These are phyloP conservation scores for Paspalum notatum DNA, from an alignment of 176 grass and related monocot species.

Conservation along the genomic window DNA sequence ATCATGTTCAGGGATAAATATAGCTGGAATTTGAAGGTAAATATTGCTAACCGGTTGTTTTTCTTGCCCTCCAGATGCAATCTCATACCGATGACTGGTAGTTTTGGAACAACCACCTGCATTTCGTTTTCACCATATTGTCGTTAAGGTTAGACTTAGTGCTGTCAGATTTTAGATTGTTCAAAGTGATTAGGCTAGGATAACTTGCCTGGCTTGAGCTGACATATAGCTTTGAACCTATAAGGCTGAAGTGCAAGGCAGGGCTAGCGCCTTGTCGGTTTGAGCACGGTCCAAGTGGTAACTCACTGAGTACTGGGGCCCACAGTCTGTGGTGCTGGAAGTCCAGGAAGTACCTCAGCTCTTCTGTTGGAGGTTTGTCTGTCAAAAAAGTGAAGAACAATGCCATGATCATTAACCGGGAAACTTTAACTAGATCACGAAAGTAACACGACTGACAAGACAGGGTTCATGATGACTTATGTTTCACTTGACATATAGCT, in stretches of 20 bases:
- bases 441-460: no score
- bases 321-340: conserved; percentile 81
- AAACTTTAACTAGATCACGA: no score
- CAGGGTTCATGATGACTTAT: not conserved
- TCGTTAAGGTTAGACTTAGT: conserved; percentile 28
- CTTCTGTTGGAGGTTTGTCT: conserved; percentile 79
- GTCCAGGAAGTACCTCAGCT: conserved; percentile 88
- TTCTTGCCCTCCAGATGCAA: conserved; percentile 93
- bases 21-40: not conserved
- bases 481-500: no score
- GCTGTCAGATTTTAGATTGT: conserved; percentile 1
- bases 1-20: not conserved
- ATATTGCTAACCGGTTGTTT: conserved; percentile 58
- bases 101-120: conserved; percentile 69
- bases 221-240: conserved; percentile 84
- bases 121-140: not conserved
- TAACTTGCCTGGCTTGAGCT: conserved; percentile 61
- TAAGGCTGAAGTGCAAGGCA: conserved; percentile 67
- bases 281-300: conserved; percentile 70
- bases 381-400: conserved; percentile 25
- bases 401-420: not conserved
- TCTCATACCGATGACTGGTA: conserved; percentile 85
- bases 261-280: conserved; percentile 49
- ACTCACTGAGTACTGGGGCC: conserved; percentile 74
- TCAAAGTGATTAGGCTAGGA: not conserved